Conservation (phyloP, 148 eudicot genomes). For the Chenopodium quinoa region DNA sequence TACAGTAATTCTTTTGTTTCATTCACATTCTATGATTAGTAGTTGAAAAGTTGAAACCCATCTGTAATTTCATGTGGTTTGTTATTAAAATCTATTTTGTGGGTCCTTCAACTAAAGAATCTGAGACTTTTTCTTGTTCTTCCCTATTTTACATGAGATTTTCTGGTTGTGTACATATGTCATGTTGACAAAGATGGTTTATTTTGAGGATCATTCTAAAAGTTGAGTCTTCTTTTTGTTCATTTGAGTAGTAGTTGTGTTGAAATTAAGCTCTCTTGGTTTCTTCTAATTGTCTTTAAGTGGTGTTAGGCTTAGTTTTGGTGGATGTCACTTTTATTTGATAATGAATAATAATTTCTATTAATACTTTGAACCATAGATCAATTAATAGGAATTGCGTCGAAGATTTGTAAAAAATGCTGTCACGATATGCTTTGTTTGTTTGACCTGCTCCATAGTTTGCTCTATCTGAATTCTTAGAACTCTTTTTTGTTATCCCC, state of each 20-base stretch:
- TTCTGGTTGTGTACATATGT: background rate
- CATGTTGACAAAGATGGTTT: background rate
- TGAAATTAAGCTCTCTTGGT: background rate
- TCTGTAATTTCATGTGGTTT: background rate
- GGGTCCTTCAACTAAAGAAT: background rate
- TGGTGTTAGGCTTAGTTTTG: slow-evolving; percentile 16
- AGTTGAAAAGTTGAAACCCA: background rate
- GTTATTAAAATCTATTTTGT: background rate
- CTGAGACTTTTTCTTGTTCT: background rate
- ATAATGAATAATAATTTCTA: background rate
- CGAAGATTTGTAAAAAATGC: background rate
- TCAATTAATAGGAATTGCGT: background rate
- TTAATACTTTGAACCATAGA: background rate
- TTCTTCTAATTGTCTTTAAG: slow-evolving; percentile 2
- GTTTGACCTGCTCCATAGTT: background rate
- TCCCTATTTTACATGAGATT: background rate
- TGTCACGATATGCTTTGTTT: background rate
- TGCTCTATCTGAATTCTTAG: background rate
- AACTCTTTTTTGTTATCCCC: background rate
- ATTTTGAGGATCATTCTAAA: background rate
- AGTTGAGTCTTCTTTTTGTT: background rate
- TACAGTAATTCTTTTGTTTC: background rate
- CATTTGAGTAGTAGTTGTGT: background rate
- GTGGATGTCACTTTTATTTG: slow-evolving; percentile 5
- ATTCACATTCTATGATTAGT: background rate